Base-by-base conservation (phyloP, 148 eudicot species). In the Polygonum aviculare region DNA sequence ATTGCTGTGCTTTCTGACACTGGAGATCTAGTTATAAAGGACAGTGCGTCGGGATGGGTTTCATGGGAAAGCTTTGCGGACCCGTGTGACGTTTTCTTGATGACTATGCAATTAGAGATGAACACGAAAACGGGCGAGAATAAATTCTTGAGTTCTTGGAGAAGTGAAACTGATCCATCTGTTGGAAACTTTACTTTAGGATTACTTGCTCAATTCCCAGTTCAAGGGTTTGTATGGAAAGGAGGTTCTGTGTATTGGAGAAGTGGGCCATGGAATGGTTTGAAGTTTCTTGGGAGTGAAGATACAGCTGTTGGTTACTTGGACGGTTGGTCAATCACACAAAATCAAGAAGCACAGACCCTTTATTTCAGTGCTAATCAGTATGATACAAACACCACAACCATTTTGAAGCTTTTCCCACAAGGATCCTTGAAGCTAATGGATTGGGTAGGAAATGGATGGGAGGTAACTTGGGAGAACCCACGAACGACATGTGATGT, bases 211-310 rank as follows among this genome's bases (percentile, higher is more conserved):
- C 36, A 3, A n/a, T 16, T 1, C 2, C 47, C 80, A 33, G 86
- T 82, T 2, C 84, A 83, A 26, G 1, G 74, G 5, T 70, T 74
- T n/a, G 8, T 85, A 1, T 83, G 84, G 92, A 77, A 85, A 14
- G 80, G 74, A 75, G 65, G 65, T 6, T 2, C 85, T 85, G 36
- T 12, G 5, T 73, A 72, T 44, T 83, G 82, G 85, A 79, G 90
- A 59, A 82, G 78, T 49, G 87, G 82, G n/a, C 87, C 88, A 19
- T 85, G 86, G 89, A 74, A 75, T 52, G 75, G 83, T 44, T 82
- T 79, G 39, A 50, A 19, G 12, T 82, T 80, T 50, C 60, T 81
- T 22, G 88, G 84, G 6, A 11, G 78, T 19, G 60, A 7, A 41
- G 1, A 1, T 40, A 77, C 75, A 77, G 3, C 2, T 14, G 33